Evolutionary conservation across 805 yeast genomes (phyloP).

Genomic region (Cyberlindnera meyerae): DNA sequence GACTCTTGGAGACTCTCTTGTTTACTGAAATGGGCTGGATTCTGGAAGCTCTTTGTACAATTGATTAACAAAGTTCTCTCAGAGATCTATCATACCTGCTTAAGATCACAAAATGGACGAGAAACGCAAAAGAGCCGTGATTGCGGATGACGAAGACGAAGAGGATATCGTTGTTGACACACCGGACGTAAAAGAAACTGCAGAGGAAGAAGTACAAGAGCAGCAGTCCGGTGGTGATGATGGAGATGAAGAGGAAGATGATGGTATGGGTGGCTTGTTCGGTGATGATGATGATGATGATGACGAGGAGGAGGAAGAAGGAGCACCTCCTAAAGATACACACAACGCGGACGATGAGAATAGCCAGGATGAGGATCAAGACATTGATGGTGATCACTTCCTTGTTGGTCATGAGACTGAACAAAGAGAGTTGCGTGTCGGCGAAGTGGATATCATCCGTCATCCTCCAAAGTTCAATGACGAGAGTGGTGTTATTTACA

Average conservation of each 20-base stretch:
- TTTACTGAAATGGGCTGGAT: no score
- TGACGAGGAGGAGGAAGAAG: no score
- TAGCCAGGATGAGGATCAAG: constrained; percentile 28
- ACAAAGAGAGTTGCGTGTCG: constrained; percentile 29
- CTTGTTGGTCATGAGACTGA: constrained; percentile 12
- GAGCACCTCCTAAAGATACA: background rate
- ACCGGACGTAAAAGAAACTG: constrained; percentile 7
- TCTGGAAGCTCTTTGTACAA: no score
- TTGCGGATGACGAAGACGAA: constrained; percentile 19
- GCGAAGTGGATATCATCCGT: constrained; percentile 44
- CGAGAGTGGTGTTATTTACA: constrained; percentile 33
- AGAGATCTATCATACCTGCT: no score
- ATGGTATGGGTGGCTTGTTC: constrained; percentile 41
- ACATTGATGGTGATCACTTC: constrained; percentile 31
- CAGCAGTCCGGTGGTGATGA: constrained; percentile 3
- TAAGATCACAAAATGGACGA: constrained; percentile 10
- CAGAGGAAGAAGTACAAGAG: constrained; percentile 2
- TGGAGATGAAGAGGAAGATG: constrained; percentile 25
- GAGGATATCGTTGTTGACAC: constrained; percentile 3
- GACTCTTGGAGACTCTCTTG: no score
- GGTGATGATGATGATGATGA: constrained; percentile 26
- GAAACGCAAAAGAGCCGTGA: constrained; percentile 16
- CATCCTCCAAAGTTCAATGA: constrained; percentile 29
- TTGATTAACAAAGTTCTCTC: no score
- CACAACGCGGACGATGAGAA: constrained; percentile 14